phyloP scores from a whole-genome alignment of 257 asterid species.

The Fraxinus excelsior region DNA sequence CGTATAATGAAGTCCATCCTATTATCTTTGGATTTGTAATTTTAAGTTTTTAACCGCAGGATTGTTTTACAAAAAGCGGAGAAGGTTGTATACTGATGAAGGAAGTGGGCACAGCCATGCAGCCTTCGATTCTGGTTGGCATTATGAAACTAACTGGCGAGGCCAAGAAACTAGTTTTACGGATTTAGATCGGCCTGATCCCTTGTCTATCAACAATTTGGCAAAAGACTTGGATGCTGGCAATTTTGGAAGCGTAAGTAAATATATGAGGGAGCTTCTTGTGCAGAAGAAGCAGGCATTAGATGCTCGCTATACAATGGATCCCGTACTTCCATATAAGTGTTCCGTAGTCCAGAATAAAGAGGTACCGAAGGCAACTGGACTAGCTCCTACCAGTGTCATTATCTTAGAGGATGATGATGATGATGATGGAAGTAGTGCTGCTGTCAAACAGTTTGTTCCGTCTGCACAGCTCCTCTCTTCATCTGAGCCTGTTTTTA shows the following conservation, averaged over 20 bases:
- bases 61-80: constrained; percentile 26
- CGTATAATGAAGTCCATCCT: not conserved
- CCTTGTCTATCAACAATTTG: constrained; percentile 24
- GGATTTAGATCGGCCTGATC: constrained; percentile 31
- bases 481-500: constrained; percentile 29
- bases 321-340: constrained; percentile 24
- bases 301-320: constrained; percentile 23
- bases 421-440: constrained; percentile 18
- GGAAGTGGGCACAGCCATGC: constrained; percentile 22
- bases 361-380: constrained; percentile 20
- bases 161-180: constrained; percentile 25
- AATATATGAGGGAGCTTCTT: constrained; percentile 35
- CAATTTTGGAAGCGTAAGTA: constrained; percentile 44
- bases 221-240: constrained; percentile 32
- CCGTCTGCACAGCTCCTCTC: constrained; percentile 25
- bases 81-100: constrained; percentile 28
- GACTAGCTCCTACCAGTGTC: constrained; percentile 18
- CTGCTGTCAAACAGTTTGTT: constrained; percentile 20
- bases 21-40: not conserved
- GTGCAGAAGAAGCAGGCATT: constrained; percentile 23
- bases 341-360: constrained; percentile 19
- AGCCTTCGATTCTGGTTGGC: constrained; percentile 45
- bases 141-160: constrained; percentile 40
- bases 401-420: constrained; percentile 43
- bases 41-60: constrained; percentile 28